Conservation (phyloP, 140 eudicot genomes). For the Oenanthe javanica region DNA sequence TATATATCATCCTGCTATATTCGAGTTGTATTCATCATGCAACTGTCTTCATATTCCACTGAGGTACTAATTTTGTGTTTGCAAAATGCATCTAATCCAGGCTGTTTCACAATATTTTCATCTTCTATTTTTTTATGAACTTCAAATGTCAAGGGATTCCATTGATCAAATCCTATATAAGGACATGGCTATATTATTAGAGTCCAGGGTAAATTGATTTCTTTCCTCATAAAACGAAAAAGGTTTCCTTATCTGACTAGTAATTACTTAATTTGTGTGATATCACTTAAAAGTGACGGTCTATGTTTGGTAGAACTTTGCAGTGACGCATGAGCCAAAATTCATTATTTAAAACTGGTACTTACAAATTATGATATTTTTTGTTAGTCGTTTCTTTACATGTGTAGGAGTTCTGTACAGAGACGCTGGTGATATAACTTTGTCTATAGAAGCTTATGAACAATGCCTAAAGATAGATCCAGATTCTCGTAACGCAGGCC, state of each 20-base stretch:
- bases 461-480: conserved; percentile 95
- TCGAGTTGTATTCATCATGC: not conserved
- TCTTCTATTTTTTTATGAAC: not conserved
- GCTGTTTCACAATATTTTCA: not conserved
- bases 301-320: too few species aligned
- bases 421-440: conserved; percentile 90
- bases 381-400: not conserved
- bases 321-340: not conserved
- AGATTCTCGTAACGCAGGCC: conserved; percentile 98
- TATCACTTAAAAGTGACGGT: not conserved
- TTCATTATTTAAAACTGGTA: not conserved
- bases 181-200: not conserved
- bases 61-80: not conserved
- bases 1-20: not conserved
- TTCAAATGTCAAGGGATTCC: not conserved
- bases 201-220: not conserved
- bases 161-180: not conserved
- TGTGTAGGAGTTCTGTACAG: conserved; percentile 89
- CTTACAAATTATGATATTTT: not conserved
- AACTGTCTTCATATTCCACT: not conserved
- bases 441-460: conserved; percentile 96
- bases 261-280: not conserved
- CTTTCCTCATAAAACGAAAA: not conserved
- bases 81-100: not conserved
- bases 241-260: not conserved